phyloP scores from a whole-genome alignment of 169 alveolate genomes.

The Babesia ovis region DNA sequence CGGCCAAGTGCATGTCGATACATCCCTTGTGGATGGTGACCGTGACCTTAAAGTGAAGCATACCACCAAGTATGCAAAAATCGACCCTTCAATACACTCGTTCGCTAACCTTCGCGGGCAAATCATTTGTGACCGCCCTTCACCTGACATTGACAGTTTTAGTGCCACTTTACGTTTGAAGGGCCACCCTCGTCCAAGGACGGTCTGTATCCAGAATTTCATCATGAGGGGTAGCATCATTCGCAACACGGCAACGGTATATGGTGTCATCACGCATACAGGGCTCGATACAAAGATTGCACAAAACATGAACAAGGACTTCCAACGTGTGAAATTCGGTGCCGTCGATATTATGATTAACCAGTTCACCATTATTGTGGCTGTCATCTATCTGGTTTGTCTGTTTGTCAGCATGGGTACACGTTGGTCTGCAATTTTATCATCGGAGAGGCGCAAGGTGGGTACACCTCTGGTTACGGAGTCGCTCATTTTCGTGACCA shows the following conservation, averaged over 20 bases:
- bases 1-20: conserved; percentile 75
- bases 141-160: conserved; percentile 74
- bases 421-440: conserved; percentile 36
- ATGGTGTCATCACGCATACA: conserved; percentile 76
- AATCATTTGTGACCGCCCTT: conserved; percentile 76
- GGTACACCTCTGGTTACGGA: conserved; percentile 41
- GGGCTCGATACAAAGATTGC: conserved; percentile 79
- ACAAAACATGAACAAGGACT: conserved; percentile 61
- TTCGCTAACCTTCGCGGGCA: conserved; percentile 72
- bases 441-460: conserved; percentile 12
- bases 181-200: conserved; percentile 79
- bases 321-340: conserved; percentile 50
- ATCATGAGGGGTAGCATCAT: conserved; percentile 75
- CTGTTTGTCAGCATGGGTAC: conserved; percentile 48
- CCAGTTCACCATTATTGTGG: conserved; percentile 58
- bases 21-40: conserved; percentile 72
- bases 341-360: conserved; percentile 69
- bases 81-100: conserved; percentile 75
- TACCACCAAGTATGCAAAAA: conserved; percentile 72
- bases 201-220: conserved; percentile 70
- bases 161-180: conserved; percentile 73
- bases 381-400: conserved; percentile 41
- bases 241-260: conserved; percentile 73
- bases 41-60: conserved; percentile 71
- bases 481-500: conserved; percentile 43